Evolutionary conservation across 768 basidiomycete species (phyloP).

Genomic region (Pulveroboletus sp.): DNA sequence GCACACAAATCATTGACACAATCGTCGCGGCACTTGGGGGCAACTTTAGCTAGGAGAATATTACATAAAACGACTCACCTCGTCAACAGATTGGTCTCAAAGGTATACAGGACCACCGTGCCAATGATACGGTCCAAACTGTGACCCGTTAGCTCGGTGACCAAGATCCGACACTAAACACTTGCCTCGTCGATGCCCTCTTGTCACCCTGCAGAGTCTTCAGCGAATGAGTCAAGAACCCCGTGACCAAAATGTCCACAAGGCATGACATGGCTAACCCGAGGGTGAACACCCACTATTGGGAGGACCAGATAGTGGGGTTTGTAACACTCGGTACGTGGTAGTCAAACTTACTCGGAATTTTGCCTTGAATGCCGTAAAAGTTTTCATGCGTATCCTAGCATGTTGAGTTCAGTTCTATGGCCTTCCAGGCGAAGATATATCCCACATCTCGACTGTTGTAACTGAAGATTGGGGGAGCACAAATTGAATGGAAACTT

Average conservation of each 20-base stretch:
- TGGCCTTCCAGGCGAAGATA: not conserved
- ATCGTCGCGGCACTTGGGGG: conserved; percentile 36
- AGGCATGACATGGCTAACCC: conserved; percentile 47
- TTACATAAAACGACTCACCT: conserved; percentile 26
- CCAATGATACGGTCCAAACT: conserved; percentile 48
- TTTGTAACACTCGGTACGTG: not conserved
- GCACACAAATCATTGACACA: conserved; percentile 40
- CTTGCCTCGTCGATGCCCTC: conserved; percentile 37
- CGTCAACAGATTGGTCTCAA: conserved; percentile 50
- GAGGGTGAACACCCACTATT: conserved; percentile 47
- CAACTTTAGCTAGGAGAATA: not conserved
- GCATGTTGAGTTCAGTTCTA: not conserved
- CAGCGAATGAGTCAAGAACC: conserved; percentile 41
- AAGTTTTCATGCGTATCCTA: conserved; percentile 27
- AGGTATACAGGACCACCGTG: conserved; percentile 44
- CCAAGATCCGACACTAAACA: not conserved
- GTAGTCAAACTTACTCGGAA: conserved; percentile 15
- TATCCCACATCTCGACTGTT: conserved; percentile 29
- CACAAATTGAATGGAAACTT: conserved; percentile 12
- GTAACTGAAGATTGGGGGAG: conserved; percentile 20
- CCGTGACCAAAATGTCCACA: conserved; percentile 48
- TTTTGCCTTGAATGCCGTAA: conserved; percentile 20
- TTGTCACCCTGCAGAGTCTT: conserved; percentile 36
- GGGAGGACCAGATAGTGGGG: conserved; percentile 1
- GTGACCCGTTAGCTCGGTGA: not conserved